Conservation (phyloP, 2,329 filamentous ascomycete species). For the Paecilomyces sp. region DNA sequence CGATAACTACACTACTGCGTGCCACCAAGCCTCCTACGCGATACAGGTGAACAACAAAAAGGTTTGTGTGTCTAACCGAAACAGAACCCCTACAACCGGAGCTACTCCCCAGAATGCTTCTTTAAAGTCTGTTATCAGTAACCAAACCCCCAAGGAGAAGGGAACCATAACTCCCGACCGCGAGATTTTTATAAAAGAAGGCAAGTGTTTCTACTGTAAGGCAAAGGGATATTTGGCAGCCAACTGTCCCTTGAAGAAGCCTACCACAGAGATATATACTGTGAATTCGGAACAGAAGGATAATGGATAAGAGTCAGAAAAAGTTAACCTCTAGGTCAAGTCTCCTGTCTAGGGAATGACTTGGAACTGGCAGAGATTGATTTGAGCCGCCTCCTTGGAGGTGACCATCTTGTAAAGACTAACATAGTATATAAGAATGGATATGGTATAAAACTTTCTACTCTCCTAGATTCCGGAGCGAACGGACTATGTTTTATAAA, state of each 20-base stretch:
- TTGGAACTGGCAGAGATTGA: neutral
- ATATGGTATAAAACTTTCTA: no score
- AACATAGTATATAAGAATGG: no score
- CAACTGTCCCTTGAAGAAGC: neutral
- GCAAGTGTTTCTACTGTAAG: neutral
- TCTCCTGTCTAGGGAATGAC: neutral
- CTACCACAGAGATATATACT: no score
- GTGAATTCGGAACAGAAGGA: neutral
- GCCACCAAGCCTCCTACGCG: neutral
- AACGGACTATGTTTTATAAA: neutral
- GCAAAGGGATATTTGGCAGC: neutral
- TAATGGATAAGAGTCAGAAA: neutral
- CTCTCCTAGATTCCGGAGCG: neutral
- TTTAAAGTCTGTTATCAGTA: neutral
- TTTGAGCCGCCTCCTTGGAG: neutral
- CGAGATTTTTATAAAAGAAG: no score
- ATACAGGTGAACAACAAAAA: neutral
- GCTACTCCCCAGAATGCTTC: neutral
- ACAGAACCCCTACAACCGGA: neutral
- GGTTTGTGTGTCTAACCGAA: neutral
- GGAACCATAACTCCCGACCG: neutral
- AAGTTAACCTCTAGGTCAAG: neutral
- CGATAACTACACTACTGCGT: neutral
- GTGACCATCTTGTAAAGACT: neutral
- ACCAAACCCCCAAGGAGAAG: neutral